Evolutionary conservation across 2,329 filamentous ascomycete genomes (phyloP).

Genomic region (Talaromyces sp.): DNA sequence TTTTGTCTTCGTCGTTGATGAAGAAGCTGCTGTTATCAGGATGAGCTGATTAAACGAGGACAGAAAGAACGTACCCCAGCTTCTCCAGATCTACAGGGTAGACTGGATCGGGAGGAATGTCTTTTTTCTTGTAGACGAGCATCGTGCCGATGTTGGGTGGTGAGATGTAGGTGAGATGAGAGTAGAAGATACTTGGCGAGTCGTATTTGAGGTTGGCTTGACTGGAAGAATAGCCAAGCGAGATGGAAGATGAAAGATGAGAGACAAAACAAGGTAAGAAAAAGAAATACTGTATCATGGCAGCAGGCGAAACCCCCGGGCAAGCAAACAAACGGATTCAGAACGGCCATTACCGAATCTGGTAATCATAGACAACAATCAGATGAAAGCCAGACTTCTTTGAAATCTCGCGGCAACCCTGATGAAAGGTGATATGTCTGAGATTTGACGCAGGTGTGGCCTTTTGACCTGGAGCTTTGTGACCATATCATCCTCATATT

Average conservation of each 20-base stretch:
- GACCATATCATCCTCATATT: background rate
- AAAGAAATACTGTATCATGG: background rate
- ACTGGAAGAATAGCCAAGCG: background rate
- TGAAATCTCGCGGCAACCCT: background rate
- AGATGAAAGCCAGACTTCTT: background rate
- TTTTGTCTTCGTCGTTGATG: constrained; percentile 70
- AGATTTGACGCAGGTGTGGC: background rate
- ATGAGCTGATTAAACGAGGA: background rate
- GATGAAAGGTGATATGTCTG: background rate
- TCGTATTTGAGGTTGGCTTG: background rate
- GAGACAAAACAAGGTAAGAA: background rate
- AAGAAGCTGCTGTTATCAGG: constrained; percentile 58
- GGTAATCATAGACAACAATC: background rate
- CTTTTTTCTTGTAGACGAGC: constrained; percentile 70
- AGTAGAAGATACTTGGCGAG: background rate
- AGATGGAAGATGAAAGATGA: background rate
- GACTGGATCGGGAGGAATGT: constrained; percentile 67
- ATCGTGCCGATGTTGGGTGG: constrained; percentile 49
- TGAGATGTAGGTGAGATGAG: background rate
- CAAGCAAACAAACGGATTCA: constrained; percentile 4
- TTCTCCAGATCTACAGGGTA: constrained; percentile 66
- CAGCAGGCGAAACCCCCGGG: background rate
- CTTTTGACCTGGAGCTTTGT: too few species aligned
- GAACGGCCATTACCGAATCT: background rate
- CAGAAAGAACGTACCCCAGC: constrained; percentile 63